Evolutionary conservation across 2,329 filamentous ascomycete genomes (phyloP), one percentile per base, ranked within the genome.

Genomic region (Aspergillus alliaceus): DNA sequence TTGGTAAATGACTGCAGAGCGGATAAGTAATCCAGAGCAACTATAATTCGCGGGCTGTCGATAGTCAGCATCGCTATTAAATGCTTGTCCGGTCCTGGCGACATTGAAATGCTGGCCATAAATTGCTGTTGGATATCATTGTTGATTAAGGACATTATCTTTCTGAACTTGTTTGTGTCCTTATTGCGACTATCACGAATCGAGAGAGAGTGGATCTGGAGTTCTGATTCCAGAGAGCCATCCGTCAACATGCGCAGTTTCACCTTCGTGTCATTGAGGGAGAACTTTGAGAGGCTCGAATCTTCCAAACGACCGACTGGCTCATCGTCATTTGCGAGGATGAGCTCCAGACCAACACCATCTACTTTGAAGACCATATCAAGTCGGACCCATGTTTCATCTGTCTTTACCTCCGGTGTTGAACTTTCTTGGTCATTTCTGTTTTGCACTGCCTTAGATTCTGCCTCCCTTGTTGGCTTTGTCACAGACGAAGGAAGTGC

Each of bases 61-160:
- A 99, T 87, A 0, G 93, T 96, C 56, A 97, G 85, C 75, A 99
- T 90, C 1, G 91, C 91, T 67, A 98, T 96, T 55, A 98, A 76
- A 70, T 87, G 90, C 58, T 87, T 86, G 39, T 96, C 89, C 32
- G 86, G 80, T 3, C 92, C 92, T 15, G 92, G 90, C 0, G 93
- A 92, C 75, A 99, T 96, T 0, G 93, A 96, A 4, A 99, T 80
- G 71, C 90, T 97, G 18, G 95, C 95, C 95, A 99, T 99, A 69
- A 99, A 93, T 67, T 99, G 96, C 72, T 98, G 93, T 46, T 86
- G 85, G 54, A 95, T 92, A 55, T 93, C 89, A 65, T 92, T 93
- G 74, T 97, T 98, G 69, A 93, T 92, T 54, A 96, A 88, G 1
- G 93, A 93, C 95, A 99, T 98, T 77, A 99, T 97, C 73, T 93